Evolutionary conservation across 2,329 filamentous ascomycete genomes (phyloP), one percentile per base, ranked within the genome.

Genomic region (Didymella glomerata): DNA sequence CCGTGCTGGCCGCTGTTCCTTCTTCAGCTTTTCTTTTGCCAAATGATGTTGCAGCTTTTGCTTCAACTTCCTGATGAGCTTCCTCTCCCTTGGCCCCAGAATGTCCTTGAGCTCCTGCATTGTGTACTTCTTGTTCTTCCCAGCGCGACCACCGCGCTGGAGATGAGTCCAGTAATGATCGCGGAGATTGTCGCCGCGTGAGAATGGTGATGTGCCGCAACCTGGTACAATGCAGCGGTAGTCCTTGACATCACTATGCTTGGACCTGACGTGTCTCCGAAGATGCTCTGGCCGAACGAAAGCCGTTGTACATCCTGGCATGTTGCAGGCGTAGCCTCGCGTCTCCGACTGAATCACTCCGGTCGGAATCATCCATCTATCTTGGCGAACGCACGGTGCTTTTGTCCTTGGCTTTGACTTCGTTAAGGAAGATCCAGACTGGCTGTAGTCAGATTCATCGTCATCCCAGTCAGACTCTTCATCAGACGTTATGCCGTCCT

Each of bases 161-260:
- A 71, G n/a, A 46, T 71, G 69, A 18, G 68, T 70, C 60, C 65
- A 68, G 54, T 71, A 71, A 28, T 71, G 69, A 16, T 69, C 64
- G 0, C 66, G 62, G 10, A 68, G 40, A 46, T 71, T 71, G 45
- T 71, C 69, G 2, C 64, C 62, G n/a, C 69, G 65, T 1, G 60
- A 62, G 36, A 71, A 71, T 14, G 38, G 18, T 2, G 20, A 22
- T 24, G 36, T 60, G 2, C 8, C 13, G 41, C 69, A 71, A 3
- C 18, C 16, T 7, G 62, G 58, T 4, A 71, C 48, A 30, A 64
- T 63, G 42, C 68, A 71, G 1, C 4, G 2, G 7, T 57, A 61
- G 2, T 48, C n/a, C 25, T 49, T 61, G 0, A 34, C 13, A 6
- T 16, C 24, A 8, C 34, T 28, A 38, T 71, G 68, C 10, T 69